Evolutionary conservation across 2,329 filamentous ascomycete genomes (phyloP).

Genomic region (Monosporascus cannonballus): DNA sequence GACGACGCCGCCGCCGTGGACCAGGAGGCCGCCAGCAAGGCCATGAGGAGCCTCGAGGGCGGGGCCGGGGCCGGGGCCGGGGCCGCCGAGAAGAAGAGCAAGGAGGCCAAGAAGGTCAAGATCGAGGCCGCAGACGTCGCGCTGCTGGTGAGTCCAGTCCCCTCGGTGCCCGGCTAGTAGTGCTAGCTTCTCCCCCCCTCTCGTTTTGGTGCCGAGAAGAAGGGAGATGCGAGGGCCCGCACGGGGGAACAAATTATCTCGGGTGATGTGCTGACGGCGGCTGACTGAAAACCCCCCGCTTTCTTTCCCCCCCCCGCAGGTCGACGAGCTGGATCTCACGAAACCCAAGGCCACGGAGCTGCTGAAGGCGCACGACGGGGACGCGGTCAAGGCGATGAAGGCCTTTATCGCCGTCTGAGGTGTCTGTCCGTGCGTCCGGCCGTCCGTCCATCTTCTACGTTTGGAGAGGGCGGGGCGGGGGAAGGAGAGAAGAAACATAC

Average conservation of each 20-base stretch:
- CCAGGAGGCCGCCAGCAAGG: conserved; percentile 63
- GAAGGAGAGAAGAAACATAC: not conserved
- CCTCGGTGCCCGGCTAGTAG: too few relatives aligned
- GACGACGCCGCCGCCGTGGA: conserved; percentile 50
- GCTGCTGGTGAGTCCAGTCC: conserved; percentile 50
- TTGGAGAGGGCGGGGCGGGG: not conserved
- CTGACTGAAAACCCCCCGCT: too few relatives aligned
- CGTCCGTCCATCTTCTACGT: not conserved
- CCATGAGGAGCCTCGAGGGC: conserved; percentile 57
- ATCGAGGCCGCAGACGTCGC: conserved; percentile 66
- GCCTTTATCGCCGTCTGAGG: conserved; percentile 38
- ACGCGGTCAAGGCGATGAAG: conserved; percentile 60
- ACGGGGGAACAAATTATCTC: too few relatives aligned
- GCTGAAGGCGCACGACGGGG: conserved; percentile 64
- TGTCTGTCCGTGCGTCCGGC: too few relatives aligned
- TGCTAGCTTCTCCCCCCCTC: too few relatives aligned
- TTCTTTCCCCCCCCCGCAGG: conserved; percentile 29
- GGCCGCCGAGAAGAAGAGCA: conserved; percentile 27
- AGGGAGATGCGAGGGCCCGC: too few relatives aligned
- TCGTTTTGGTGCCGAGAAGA: too few relatives aligned
- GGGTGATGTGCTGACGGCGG: too few relatives aligned
- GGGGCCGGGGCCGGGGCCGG: conserved; percentile 26
- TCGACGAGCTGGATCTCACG: conserved; percentile 65
- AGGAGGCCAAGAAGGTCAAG: conserved; percentile 58
- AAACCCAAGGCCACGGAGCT: conserved; percentile 71